Base-by-base conservation (phyloP, 192 early-diverging fungal species). In the Geranomyces michiganensis region DNA sequence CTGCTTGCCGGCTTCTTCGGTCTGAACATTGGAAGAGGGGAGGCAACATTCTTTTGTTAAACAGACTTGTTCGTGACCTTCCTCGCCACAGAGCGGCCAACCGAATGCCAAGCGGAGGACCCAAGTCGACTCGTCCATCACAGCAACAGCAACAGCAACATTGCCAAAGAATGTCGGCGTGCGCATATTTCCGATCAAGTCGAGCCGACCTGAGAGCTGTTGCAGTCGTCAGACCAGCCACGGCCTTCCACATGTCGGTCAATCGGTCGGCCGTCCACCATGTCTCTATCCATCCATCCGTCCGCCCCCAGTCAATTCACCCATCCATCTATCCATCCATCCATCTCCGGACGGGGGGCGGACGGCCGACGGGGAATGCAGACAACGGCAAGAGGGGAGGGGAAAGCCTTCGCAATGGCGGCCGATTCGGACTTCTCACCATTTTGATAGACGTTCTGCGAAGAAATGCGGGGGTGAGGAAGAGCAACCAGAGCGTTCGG, bases 1-100 rank as follows among this genome's bases (percentile, higher is more conserved):
- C 70, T 85, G 79, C 77, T 87, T 85, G 81, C 86, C 86, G 75
- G 86, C 84, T 81, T 92, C 89, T 41, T 83, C 78, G 68, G 84
- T 80, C 84, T 85, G 31, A 56, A 24, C 48, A 43, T 53, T 21
- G 56, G 62, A 46, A 32, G 51, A 47, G 15, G 32, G 22, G 14
- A 49, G 45, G 29, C 30, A 26, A 43, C 51, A 53, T 24, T 53
- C 51, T n/a, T n/a, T n/a, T n/a, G 58, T 60, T 32, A 30, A 17
- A 4, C 58, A 5, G 27, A 60, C 27, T 12, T 29, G 22, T 19
- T 31, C 15, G 6, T 24, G 27, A 32, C 19, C 4, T 32, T 31
- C 26, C 31, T 26, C 58, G 5, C 22, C 7, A 60, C 17, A 17
- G 9, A 26, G 30, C 58, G 22, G 17, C 30, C 58, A 26, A 27